Conservation (phyloP, 208 protist species). For the Crithidia acanthocephali region DNA sequence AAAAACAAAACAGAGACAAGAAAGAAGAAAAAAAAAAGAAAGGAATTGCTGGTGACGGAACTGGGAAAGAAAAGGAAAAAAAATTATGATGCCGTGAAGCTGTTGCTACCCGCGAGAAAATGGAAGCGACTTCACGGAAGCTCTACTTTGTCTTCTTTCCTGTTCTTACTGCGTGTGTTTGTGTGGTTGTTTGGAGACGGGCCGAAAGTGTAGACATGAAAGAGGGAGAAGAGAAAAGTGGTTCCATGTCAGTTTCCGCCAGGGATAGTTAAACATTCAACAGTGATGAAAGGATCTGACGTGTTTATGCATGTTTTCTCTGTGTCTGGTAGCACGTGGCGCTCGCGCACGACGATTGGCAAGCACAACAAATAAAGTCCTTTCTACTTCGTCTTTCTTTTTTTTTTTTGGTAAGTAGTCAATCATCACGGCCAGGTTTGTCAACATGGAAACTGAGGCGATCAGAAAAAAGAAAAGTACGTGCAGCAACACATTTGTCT, state of each 20-base stretch:
- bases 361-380: neutral
- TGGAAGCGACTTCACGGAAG: no score
- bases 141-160: constrained; percentile 17
- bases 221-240: neutral
- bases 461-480: no score
- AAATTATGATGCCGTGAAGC: neutral
- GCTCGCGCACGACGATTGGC: no score
- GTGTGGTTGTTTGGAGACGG: neutral
- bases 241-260: no score
- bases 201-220: neutral
- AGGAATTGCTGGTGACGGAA: neutral
- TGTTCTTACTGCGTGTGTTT: constrained; percentile 13
- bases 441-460: no score
- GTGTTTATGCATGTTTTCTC: no score
- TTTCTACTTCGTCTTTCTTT: constrained; percentile 23
- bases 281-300: no score
- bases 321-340: no score
- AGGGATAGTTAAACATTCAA: no score
- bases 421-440: no score
- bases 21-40: constrained; percentile 13
- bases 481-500: no score
- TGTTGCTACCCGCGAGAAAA: no score
- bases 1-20: neutral
- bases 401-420: constrained; percentile 19
- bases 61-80: constrained; percentile 8